phyloP scores from a whole-genome alignment of 805 yeast species.

The Starmerella potacharoeniae region DNA sequence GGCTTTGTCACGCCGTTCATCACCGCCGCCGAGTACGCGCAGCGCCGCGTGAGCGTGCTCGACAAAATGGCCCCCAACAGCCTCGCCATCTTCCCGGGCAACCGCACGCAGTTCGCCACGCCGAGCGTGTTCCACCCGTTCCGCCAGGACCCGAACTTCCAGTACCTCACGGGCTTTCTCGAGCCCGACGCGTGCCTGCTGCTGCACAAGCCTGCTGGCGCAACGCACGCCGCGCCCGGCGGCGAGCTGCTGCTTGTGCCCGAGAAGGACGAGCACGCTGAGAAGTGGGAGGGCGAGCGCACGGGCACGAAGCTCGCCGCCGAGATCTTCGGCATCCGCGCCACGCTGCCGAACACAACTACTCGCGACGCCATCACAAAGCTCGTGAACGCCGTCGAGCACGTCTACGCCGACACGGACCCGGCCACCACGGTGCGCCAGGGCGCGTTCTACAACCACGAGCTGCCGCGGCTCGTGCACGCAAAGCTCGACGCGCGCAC shows the following conservation, averaged over 20 bases:
- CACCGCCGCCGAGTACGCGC: conserved; percentile 66
- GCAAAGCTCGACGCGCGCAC: not conserved
- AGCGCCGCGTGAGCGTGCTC: conserved; percentile 54
- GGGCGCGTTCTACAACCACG: conserved; percentile 20
- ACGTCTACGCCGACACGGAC: conserved; percentile 21
- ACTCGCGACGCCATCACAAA: conserved; percentile 12
- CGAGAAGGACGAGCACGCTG: conserved; percentile 62
- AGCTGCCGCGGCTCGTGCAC: conserved; percentile 18
- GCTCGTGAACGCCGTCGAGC: conserved; percentile 14
- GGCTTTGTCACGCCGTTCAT: conserved; percentile 89
- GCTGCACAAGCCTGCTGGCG: conserved; percentile 39
- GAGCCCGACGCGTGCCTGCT: conserved; percentile 69
- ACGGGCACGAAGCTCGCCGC: conserved; percentile 75
- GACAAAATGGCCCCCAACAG: conserved; percentile 48
- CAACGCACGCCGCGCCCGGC: conserved; percentile 23
- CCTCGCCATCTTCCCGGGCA: conserved; percentile 65
- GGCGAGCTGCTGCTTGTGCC: conserved; percentile 74
- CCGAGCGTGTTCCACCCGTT: conserved; percentile 87
- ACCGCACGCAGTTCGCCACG: conserved; percentile 62
- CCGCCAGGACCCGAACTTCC: conserved; percentile 84
- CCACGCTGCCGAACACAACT: conserved; percentile 34
- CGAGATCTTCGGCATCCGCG: conserved; percentile 82
- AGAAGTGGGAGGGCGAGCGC: conserved; percentile 91
- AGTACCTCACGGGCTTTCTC: conserved; percentile 80
- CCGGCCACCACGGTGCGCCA: conserved; percentile 21